Evolutionary conservation across 768 basidiomycete species (phyloP).

Genomic region (Termitomyces sp.): DNA sequence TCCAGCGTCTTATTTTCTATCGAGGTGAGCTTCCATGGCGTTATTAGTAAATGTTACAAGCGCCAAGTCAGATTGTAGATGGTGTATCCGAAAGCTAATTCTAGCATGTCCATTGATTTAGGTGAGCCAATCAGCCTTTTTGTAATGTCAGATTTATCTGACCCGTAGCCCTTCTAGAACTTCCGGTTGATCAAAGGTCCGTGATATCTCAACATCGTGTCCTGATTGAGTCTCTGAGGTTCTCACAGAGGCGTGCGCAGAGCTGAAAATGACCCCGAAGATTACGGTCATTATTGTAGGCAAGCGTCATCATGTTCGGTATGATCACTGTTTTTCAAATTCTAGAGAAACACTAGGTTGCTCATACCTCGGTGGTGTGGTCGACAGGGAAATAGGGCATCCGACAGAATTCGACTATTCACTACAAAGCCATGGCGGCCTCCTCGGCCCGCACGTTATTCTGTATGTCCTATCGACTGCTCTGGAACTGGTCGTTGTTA

Average conservation of each 20-base stretch:
- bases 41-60: conserved; percentile 7
- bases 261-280: conserved; percentile 53
- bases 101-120: conserved; percentile 43
- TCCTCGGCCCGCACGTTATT: conserved; percentile 59
- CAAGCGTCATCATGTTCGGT: conserved; percentile 58
- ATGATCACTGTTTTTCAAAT: neutral
- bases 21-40: conserved; percentile 42
- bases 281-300: conserved; percentile 81
- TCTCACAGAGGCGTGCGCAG: conserved; percentile 54
- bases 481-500: neutral
- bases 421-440: conserved; percentile 71
- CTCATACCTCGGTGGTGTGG: conserved; percentile 30
- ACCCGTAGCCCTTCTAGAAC: conserved; percentile 36
- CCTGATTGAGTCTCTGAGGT: neutral
- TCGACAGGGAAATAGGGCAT: conserved; percentile 66
- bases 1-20: conserved; percentile 67
- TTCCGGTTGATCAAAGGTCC: conserved; percentile 57
- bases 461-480: conserved; percentile 26
- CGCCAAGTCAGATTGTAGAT: conserved; percentile 30
- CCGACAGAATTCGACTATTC: conserved; percentile 78
- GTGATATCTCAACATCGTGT: neutral
- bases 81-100: conserved; percentile 52
- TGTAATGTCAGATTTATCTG: neutral
- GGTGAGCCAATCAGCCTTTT: conserved; percentile 39
- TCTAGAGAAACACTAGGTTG: neutral